Conservation (phyloP, 2,329 filamentous ascomycete species). For the Pleurostoma richardsiae region DNA sequence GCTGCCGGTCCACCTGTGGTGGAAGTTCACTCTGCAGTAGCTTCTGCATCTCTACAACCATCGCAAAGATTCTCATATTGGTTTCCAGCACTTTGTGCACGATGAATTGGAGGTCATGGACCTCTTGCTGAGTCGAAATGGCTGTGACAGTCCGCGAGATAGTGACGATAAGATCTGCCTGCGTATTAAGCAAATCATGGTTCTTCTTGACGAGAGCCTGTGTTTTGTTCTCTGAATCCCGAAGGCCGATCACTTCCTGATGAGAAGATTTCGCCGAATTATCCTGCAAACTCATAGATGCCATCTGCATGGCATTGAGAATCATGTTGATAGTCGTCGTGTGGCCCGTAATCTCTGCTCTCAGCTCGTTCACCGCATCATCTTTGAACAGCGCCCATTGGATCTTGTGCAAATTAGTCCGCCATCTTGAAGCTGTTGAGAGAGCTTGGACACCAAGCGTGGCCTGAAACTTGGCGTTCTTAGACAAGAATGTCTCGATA, state of each 20-base stretch:
- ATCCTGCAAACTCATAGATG: too few relatives aligned
- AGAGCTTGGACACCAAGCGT: background rate
- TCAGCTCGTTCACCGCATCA: background rate
- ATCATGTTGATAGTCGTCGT: conserved; percentile 1
- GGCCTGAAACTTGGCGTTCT: conserved; percentile 1
- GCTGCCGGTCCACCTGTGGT: conserved; percentile 1
- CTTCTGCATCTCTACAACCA: background rate
- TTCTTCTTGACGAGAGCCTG: background rate
- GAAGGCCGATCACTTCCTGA: too few relatives aligned
- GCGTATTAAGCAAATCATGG: background rate
- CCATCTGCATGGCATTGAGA: background rate
- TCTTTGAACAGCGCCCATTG: conserved; percentile 3
- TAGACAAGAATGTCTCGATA: background rate
- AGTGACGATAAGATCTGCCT: background rate
- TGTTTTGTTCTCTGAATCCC: background rate
- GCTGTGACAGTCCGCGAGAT: background rate
- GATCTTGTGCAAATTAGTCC: background rate
- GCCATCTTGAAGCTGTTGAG: background rate
- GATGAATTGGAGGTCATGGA: background rate
- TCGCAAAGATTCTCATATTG: background rate
- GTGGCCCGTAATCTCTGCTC: background rate
- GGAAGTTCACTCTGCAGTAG: background rate
- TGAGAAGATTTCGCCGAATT: too few relatives aligned
- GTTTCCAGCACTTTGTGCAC: background rate
- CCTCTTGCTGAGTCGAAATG: background rate